Evolutionary conservation across 352 stramenopile genomes (phyloP).

Genomic region (Halophytophthora polymorphica): DNA sequence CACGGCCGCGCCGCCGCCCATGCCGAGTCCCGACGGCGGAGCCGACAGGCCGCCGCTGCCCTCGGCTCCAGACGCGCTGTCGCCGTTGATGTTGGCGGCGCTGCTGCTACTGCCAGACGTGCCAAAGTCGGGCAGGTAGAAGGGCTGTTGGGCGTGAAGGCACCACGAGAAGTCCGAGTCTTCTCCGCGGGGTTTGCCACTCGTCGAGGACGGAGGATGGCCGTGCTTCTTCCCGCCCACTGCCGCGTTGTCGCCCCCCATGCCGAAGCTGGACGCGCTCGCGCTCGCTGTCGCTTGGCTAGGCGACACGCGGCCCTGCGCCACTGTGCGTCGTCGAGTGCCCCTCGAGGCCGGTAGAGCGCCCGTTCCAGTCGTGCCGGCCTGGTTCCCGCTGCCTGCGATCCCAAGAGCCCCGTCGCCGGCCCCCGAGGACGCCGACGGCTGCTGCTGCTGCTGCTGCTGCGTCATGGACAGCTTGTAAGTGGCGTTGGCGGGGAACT

Average conservation of each 20-base stretch:
- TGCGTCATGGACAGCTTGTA: constrained; percentile 82
- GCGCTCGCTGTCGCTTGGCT: constrained; percentile 8
- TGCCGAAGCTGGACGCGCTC: constrained; percentile 6
- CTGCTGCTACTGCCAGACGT: constrained; percentile 28
- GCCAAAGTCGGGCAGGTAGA: constrained; percentile 68
- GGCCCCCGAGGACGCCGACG: background rate
- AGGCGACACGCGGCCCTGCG: background rate
- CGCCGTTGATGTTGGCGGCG: constrained; percentile 4
- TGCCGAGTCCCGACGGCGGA: constrained; percentile 18
- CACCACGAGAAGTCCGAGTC: constrained; percentile 62
- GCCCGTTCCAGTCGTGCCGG: background rate
- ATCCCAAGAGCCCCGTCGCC: constrained; percentile 4
- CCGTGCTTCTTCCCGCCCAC: constrained; percentile 5
- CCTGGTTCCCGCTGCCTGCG: background rate
- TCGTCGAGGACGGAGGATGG: background rate
- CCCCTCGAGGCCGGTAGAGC: constrained; percentile 2
- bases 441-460: constrained; percentile 18
- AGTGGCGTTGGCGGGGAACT: constrained; percentile 65
- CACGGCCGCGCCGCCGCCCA: constrained; percentile 4
- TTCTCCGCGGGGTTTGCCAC: constrained; percentile 23
- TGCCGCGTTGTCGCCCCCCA: constrained; percentile 1
- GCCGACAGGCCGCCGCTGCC: constrained; percentile 7
- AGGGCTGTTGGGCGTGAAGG: constrained; percentile 60
- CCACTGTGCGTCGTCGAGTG: constrained; percentile 11
- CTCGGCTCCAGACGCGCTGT: constrained; percentile 7